Percentiles rank a stretch among this genome's conserved stretches.
Evolutionary conservation across 2,329 filamentous ascomycete genomes (phyloP).

Genomic region (Coniella vitis): DNA sequence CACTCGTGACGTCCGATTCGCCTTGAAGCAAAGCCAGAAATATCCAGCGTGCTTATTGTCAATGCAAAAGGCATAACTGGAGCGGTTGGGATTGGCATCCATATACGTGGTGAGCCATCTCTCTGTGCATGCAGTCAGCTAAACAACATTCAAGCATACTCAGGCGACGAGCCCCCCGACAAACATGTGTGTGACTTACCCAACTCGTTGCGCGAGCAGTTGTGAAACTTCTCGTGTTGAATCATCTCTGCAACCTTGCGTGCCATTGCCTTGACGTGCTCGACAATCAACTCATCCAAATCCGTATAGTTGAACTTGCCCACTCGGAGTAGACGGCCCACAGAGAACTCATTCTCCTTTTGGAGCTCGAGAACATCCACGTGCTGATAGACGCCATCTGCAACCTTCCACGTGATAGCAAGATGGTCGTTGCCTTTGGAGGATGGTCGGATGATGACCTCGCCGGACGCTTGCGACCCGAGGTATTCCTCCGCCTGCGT

Average conservation of each 20-base stretch:
- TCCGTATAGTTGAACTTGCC: conserved; percentile 90
- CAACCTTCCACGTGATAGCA: conserved; percentile 96
- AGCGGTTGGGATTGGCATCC: conserved; percentile 88
- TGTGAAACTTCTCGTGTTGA: conserved; percentile 89
- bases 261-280: conserved; percentile 96
- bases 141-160: too few relatives aligned
- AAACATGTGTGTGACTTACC: conserved; percentile 69
- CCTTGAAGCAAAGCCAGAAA: conserved; percentile 96
- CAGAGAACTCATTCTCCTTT: conserved; percentile 94
- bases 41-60: conserved; percentile 88
- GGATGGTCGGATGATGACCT: conserved; percentile 90
- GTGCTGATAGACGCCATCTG: conserved; percentile 93
- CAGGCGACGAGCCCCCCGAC: too few relatives aligned
- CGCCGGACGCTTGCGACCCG: conserved; percentile 75
- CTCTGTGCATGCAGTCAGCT: conserved; percentile 47
- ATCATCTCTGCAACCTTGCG: conserved; percentile 96
- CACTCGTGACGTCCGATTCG: conserved; percentile 65
- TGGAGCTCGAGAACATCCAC: conserved; percentile 95
- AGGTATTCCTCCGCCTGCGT: conserved; percentile 90
- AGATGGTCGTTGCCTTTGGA: conserved; percentile 94
- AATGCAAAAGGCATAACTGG: conserved; percentile 92
- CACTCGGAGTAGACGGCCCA: conserved; percentile 79
- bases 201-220: conserved; percentile 69
- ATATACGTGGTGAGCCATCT: conserved; percentile 95
- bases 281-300: conserved; percentile 93